A percentile compares a stretch with the other conserved stretches of the same genome.
These are phyloP conservation scores for Ophiostoma ulmi DNA, from an alignment of 2,329 filamentous ascomycete species.

Conservation along the genomic window DNA sequence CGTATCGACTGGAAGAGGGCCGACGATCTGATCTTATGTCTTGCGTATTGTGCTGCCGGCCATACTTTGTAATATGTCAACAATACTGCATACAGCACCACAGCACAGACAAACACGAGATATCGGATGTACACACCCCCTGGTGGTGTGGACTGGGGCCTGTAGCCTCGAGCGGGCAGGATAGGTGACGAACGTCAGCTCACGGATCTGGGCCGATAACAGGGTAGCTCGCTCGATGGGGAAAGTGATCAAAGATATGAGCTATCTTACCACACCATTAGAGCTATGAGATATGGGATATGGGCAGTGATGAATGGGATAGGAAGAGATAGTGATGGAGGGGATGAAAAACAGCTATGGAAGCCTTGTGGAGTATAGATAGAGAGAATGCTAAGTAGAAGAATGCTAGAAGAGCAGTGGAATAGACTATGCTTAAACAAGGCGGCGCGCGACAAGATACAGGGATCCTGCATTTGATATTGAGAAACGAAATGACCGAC, in stretches of 20 bases:
- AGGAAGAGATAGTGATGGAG: background rate
- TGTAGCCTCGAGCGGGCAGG: background rate
- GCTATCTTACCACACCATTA: background rate
- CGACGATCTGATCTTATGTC: conserved; percentile 14
- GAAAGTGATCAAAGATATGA: conserved; percentile 22
- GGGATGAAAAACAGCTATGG: background rate
- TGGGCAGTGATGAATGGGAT: background rate
- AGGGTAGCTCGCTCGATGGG: conserved; percentile 18
- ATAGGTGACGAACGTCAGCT: conserved; percentile 8
- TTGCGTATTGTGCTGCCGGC: background rate
- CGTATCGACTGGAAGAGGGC: background rate
- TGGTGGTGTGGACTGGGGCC: no score
- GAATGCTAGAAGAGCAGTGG: background rate
- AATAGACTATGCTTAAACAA: background rate
- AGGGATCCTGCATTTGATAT: background rate
- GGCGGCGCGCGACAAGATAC: background rate
- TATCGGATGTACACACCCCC: background rate
- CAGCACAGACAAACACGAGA: background rate
- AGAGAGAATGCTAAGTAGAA: background rate
- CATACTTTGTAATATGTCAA: background rate
- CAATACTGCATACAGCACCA: background rate
- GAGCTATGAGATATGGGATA: conserved; percentile 5
- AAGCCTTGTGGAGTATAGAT: background rate
- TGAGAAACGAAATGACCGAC: background rate
- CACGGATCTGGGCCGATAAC: background rate